Conservation (phyloP, 1,284 basidiomycete genomes). For the Ustilago nuda region DNA sequence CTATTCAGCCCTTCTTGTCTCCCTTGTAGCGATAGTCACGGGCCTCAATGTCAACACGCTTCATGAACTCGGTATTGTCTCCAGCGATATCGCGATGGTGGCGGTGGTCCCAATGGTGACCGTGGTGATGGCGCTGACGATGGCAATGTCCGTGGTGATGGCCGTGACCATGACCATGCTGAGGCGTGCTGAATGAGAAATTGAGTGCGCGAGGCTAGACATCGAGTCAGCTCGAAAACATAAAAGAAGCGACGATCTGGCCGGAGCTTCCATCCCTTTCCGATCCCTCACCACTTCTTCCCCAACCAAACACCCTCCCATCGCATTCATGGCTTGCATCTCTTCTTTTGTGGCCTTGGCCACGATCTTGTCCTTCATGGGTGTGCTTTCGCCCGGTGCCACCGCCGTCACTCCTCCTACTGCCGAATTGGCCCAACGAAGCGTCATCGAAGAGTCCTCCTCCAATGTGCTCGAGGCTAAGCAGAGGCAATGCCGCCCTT, state of each 20-base stretch:
- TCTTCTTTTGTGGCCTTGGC: constrained; percentile 20
- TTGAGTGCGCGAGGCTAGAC: too few species aligned
- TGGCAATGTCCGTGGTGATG: not conserved
- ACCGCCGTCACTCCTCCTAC: constrained; percentile 16
- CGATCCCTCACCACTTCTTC: not conserved
- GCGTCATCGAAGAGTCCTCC: not conserved
- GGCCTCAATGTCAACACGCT: too few species aligned
- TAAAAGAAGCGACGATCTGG: not conserved
- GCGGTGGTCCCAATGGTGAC: too few species aligned
- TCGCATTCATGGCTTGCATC: constrained; percentile 38
- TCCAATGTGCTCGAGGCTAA: not conserved
- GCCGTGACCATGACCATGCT: not conserved
- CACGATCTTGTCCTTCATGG: constrained; percentile 15
- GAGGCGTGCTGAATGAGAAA: not conserved
- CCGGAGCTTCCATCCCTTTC: too few species aligned
- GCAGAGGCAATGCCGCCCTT: not conserved
- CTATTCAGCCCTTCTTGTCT: too few species aligned
- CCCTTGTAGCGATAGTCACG: too few species aligned
- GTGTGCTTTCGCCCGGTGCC: constrained; percentile 1
- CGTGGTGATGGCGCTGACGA: too few species aligned
- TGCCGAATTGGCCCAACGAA: not conserved
- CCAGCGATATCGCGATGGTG: too few species aligned
- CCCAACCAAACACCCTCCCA: not conserved
- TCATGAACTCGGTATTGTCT: too few species aligned
- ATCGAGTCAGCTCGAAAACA: not conserved